phyloP scores from a whole-genome alignment of 257 asterid species.

The Salvia miltiorrhiza region DNA sequence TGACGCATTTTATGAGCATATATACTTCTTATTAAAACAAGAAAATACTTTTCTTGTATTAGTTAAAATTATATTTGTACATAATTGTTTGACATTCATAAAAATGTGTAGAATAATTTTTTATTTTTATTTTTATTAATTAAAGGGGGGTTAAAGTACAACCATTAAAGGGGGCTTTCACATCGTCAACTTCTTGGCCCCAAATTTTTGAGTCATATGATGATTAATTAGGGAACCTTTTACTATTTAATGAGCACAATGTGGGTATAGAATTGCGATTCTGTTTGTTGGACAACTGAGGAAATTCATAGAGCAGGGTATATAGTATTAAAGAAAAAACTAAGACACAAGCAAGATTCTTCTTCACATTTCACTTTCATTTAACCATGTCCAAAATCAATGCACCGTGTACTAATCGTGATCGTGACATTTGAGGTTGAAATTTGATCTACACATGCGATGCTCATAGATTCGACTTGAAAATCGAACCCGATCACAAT shows the following conservation, averaged over 20 bases:
- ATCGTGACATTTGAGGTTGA: slow-evolving; percentile 14
- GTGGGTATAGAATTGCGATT: slow-evolving; percentile 2
- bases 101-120: too few species aligned
- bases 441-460: not conserved
- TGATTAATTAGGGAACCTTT: slow-evolving; percentile 14
- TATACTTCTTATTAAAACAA: too few species aligned
- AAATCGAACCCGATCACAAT: not conserved
- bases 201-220: slow-evolving; percentile 18
- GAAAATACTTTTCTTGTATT: too few species aligned
- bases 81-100: too few species aligned
- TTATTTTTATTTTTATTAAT: too few species aligned
- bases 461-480: not conserved
- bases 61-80: too few species aligned
- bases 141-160: slow-evolving; percentile 16
- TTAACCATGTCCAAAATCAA: slow-evolving; percentile 12
- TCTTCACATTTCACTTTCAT: not conserved
- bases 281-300: not conserved
- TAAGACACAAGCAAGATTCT: not conserved
- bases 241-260: slow-evolving; percentile 9
- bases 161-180: slow-evolving; percentile 13
- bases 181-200: slow-evolving; percentile 19
- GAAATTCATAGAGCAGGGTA: not conserved
- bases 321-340: not conserved
- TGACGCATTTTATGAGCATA: too few species aligned
- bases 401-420: slow-evolving; percentile 15